phyloP scores from a whole-genome alignment of 768 basidiomycete species.

The Auriculariales sp. region DNA sequence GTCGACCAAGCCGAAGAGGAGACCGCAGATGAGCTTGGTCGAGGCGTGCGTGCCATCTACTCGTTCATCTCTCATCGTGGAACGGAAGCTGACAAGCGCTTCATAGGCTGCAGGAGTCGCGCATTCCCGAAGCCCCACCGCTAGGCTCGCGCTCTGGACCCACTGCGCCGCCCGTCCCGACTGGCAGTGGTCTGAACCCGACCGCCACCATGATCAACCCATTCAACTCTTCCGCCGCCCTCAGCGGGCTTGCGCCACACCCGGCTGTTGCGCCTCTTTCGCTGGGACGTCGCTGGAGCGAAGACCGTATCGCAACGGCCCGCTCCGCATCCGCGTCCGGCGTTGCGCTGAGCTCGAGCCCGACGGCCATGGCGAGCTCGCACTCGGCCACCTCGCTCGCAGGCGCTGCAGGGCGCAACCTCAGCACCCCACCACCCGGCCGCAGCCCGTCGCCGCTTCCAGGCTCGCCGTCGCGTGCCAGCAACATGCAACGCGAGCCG shows the following conservation, averaged over 20 bases:
- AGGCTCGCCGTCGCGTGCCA: neutral
- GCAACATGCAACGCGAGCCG: slow-evolving; percentile 2
- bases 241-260: neutral
- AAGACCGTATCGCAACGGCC: neutral
- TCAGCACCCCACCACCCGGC: slow-evolving; percentile 15
- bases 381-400: too few relatives aligned
- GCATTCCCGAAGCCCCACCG: slow-evolving; percentile 61
- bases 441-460: slow-evolving; percentile 11
- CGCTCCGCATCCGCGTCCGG: neutral
- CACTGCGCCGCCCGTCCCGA: slow-evolving; percentile 54
- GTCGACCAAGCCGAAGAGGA: slow-evolving; percentile 13
- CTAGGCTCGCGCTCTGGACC: slow-evolving; percentile 35
- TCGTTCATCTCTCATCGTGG: slow-evolving; percentile 40
- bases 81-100: too few relatives aligned
- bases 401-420: too few relatives aligned
- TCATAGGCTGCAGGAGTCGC: slow-evolving; percentile 67
- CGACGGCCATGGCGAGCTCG: slow-evolving; percentile 3
- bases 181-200: slow-evolving; percentile 24
- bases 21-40: slow-evolving; percentile 36
- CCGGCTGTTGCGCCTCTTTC: neutral
- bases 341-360: too few relatives aligned
- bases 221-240: slow-evolving; percentile 8
- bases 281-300: neutral
- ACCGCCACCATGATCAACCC: slow-evolving; percentile 13
- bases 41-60: slow-evolving; percentile 37